Conservation (phyloP, 2,329 filamentous ascomycete genomes). For the Parastagonospora avenae region DNA sequence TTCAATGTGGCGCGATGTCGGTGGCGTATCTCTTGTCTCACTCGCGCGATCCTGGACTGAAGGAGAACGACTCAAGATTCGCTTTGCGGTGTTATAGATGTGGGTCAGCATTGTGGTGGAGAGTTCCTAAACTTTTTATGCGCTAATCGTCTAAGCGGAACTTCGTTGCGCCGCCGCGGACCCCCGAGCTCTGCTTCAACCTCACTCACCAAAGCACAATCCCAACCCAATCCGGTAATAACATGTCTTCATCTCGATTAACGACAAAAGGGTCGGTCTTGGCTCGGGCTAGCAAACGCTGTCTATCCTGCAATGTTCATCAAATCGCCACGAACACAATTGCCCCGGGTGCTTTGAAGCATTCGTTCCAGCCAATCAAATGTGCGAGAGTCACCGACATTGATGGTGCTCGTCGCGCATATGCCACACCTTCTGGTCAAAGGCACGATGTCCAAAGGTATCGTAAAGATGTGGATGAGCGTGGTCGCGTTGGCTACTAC, state of each 20-base stretch:
- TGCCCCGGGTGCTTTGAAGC: too few relatives aligned
- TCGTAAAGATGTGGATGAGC: slow-evolving; percentile 28
- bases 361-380: neutral
- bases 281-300: neutral
- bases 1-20: slow-evolving; percentile 14
- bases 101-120: slow-evolving; percentile 37
- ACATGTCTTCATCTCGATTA: slow-evolving; percentile 29
- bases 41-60: slow-evolving; percentile 30
- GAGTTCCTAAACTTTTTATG: slow-evolving; percentile 27
- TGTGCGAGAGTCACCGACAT: neutral
- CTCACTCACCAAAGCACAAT: neutral
- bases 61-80: slow-evolving; percentile 38
- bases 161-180: slow-evolving; percentile 15
- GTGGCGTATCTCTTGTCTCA: slow-evolving; percentile 17
- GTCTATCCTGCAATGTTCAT: slow-evolving; percentile 21
- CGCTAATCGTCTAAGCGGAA: slow-evolving; percentile 30
- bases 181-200: slow-evolving; percentile 16
- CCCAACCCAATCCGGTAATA: neutral
- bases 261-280: slow-evolving; percentile 1
- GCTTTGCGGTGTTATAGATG: slow-evolving; percentile 36
- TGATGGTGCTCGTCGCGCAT: slow-evolving; percentile 3
- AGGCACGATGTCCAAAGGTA: slow-evolving; percentile 19
- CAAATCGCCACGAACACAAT: too few relatives aligned
- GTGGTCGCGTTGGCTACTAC: slow-evolving; percentile 25
- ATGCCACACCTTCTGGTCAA: slow-evolving; percentile 15